Percentiles rank a stretch among this genome's conserved stretches.
Evolutionary conservation across 768 basidiomycete genomes (phyloP).

Genomic region (Podaxis rugospora): DNA sequence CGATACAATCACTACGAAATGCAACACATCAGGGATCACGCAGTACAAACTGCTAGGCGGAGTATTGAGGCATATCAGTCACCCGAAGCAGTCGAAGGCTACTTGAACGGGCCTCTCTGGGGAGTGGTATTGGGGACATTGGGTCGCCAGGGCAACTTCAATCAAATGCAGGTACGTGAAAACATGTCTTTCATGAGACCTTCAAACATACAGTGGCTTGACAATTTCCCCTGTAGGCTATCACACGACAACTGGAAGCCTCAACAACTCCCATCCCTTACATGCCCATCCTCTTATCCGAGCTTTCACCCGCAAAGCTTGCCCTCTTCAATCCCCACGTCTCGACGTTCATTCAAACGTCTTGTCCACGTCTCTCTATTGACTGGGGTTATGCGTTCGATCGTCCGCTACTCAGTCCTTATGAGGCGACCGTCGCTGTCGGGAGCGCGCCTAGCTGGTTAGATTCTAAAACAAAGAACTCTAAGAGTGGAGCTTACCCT

Average conservation of each 20-base stretch:
- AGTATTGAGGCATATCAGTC: conserved; percentile 43
- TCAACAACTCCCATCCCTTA: conserved; percentile 61
- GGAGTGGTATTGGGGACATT: conserved; percentile 92
- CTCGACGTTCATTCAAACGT: conserved; percentile 91
- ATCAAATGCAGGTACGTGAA: conserved; percentile 66
- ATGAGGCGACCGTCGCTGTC: conserved; percentile 86
- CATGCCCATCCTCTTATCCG: conserved; percentile 88
- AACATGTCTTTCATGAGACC: background rate
- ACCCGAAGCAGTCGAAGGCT: conserved; percentile 32
- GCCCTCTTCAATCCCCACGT: conserved; percentile 78
- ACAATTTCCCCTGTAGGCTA: conserved; percentile 42
- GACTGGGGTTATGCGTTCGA: conserved; percentile 99
- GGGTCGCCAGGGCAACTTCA: conserved; percentile 90
- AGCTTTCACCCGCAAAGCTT: conserved; percentile 94
- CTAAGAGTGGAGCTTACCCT: conserved; percentile 54
- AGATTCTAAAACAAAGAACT: conserved; percentile 26
- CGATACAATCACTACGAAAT: conserved; percentile 88
- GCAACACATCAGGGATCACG: conserved; percentile 67
- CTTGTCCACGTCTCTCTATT: conserved; percentile 93
- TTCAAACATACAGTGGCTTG: background rate
- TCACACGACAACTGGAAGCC: conserved; percentile 62
- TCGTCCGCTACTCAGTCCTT: conserved; percentile 84
- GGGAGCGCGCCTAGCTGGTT: conserved; percentile 69
- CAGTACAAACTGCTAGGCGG: conserved; percentile 54
- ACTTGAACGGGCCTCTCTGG: conserved; percentile 51